Evolutionary conservation across 192 early-diverging fungal species (phyloP).

Genomic region (Cetraspora pellucida): DNA sequence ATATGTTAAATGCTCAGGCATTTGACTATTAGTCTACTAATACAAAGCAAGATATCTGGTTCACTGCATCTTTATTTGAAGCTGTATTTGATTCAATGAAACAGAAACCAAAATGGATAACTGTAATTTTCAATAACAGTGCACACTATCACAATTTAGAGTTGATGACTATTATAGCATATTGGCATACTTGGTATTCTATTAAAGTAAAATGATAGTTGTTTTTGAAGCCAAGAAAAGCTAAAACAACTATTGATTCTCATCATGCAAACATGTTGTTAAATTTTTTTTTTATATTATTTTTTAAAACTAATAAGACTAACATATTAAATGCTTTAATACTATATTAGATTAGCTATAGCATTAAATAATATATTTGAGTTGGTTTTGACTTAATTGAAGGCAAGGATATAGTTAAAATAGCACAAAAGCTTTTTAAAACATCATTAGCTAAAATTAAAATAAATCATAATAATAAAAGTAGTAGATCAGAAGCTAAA

Average conservation of each 20-base stretch:
- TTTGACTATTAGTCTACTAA: background rate
- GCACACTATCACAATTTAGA: conserved; percentile 7
- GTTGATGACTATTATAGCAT: background rate
- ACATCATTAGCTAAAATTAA: conserved; percentile 18
- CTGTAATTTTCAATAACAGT: background rate
- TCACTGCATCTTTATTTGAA: background rate
- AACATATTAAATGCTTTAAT: background rate
- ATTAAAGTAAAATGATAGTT: no score
- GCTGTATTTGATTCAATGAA: background rate
- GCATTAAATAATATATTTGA: conserved; percentile 8
- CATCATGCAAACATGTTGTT: background rate
- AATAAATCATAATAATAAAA: background rate
- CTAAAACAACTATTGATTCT: no score
- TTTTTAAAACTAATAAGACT: background rate
- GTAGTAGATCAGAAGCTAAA: background rate
- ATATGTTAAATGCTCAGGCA: background rate
- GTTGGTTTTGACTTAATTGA: background rate
- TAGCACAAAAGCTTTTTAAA: background rate
- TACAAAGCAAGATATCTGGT: background rate
- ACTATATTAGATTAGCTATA: background rate
- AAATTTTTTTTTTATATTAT: background rate
- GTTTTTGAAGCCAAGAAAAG: no score
- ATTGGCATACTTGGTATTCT: no score
- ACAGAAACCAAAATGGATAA: conserved; percentile 10
- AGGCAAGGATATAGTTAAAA: background rate